Conservation (phyloP, 1,284 basidiomycete genomes). For the Malassezia nana region DNA sequence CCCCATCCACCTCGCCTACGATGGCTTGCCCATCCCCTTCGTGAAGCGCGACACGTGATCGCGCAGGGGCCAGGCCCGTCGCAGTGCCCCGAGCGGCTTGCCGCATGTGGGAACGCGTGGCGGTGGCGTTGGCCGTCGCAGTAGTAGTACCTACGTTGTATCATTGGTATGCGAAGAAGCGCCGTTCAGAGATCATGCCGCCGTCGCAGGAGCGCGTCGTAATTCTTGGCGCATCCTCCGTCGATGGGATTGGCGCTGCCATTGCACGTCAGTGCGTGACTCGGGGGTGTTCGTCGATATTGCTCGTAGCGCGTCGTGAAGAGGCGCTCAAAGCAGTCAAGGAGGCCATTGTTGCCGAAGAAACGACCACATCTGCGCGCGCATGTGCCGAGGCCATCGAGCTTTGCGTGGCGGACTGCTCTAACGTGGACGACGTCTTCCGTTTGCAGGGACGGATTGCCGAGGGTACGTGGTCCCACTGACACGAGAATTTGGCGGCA, state of each 20-base stretch:
- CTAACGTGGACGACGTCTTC: conserved; percentile 60
- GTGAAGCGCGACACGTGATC: neutral
- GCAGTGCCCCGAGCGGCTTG: neutral
- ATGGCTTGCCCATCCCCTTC: conserved; percentile 30
- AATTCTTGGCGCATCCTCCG: conserved; percentile 16
- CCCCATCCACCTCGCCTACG: conserved; percentile 26
- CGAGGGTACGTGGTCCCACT: conserved; percentile 21
- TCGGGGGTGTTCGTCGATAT: conserved; percentile 1
- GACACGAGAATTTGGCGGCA: conserved; percentile 56
- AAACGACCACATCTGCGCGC: neutral
- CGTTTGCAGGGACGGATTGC: conserved; percentile 53
- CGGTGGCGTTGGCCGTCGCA: neutral
- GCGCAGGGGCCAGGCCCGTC: neutral
- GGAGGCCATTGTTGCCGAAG: conserved; percentile 42
- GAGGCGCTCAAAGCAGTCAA: conserved; percentile 52
- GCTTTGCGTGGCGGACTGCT: conserved; percentile 57
- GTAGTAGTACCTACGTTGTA: neutral
- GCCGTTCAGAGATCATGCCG: neutral
- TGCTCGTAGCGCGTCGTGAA: conserved; percentile 15
- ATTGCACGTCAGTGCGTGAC: conserved; percentile 7
- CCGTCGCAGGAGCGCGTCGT: conserved; percentile 21
- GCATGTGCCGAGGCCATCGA: conserved; percentile 4
- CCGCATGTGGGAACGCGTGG: neutral
- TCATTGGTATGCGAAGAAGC: neutral
- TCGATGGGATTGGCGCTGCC: conserved; percentile 13